These are phyloP conservation scores for Dalbergia oliveri DNA, from an alignment of 306 rosid species.

Conservation along the genomic window DNA sequence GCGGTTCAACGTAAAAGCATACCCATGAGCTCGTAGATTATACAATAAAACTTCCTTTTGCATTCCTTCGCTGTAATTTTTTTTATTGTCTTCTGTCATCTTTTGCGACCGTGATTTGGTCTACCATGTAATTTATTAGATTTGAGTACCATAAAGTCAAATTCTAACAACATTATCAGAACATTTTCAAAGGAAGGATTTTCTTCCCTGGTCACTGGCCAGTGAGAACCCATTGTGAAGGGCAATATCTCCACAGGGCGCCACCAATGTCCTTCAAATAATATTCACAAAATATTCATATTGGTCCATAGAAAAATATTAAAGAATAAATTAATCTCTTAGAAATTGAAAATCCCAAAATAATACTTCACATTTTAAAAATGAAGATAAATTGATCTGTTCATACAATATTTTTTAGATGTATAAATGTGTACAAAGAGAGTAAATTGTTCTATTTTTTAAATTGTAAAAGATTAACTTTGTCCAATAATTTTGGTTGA, in stretches of 20 bases:
- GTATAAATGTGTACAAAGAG: too few species aligned
- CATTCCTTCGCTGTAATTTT: constrained; percentile 3
- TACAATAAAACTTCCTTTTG: constrained; percentile 5
- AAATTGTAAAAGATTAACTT: too few species aligned
- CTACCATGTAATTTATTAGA: not conserved
- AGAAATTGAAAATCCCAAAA: too few species aligned
- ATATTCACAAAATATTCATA: too few species aligned
- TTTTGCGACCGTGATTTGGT: not conserved
- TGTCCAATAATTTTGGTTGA: too few species aligned
- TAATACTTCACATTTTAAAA: too few species aligned
- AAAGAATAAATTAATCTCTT: too few species aligned
- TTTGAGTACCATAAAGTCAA: constrained; percentile 56
- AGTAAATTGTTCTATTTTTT: too few species aligned
- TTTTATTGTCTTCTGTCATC: not conserved
- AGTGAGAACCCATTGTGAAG: constrained; percentile 11
- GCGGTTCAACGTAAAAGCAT: constrained; percentile 36
- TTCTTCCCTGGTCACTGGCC: not conserved
- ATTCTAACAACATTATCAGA: constrained; percentile 43
- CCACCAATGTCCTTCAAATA: constrained; percentile 14
- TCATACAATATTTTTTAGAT: too few species aligned
- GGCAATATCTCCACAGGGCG: not conserved
- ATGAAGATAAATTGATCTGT: too few species aligned
- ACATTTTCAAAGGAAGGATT: constrained; percentile 36
- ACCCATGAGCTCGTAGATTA: not conserved
- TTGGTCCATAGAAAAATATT: too few species aligned